Percentiles rank a stretch among this genome's conserved stretches.
Evolutionary conservation across 192 early-diverging fungal species (phyloP).

Genomic region (Gigaspora rosea): DNA sequence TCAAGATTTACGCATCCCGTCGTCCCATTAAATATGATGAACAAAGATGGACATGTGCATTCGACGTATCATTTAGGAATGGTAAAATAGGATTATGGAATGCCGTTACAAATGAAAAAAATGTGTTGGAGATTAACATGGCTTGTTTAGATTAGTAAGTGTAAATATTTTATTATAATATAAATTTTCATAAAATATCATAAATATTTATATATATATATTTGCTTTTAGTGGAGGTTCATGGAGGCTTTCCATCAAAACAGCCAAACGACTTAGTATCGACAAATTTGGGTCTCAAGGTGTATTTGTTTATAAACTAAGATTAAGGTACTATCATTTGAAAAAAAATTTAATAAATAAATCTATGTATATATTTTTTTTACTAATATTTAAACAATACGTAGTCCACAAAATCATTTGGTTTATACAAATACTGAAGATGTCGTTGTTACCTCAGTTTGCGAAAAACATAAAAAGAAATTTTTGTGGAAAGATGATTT

Average conservation of each 20-base stretch:
- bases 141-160: conserved; percentile 39
- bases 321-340: conserved; percentile 26
- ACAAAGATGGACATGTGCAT: neutral
- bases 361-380: neutral
- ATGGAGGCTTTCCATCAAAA: conserved; percentile 40
- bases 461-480: conserved; percentile 42
- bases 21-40: neutral
- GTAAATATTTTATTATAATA: neutral
- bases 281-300: conserved; percentile 36
- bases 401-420: conserved; percentile 35
- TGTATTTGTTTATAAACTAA: conserved; percentile 35
- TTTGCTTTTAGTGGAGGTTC: conserved; percentile 40
- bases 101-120: conserved; percentile 35
- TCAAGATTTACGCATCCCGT: conserved; percentile 5
- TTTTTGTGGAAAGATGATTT: conserved; percentile 43
- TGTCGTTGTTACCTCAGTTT: conserved; percentile 29
- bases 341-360: too few species aligned
- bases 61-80: conserved; percentile 33
- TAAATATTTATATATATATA: neutral
- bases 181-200: neutral
- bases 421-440: conserved; percentile 36
- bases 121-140: conserved; percentile 35
- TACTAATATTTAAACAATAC: too few species aligned
- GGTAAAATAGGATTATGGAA: conserved; percentile 43
- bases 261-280: conserved; percentile 36